phyloP scores from a whole-genome alignment of 805 yeast species.

The Yarrowia sp. region DNA sequence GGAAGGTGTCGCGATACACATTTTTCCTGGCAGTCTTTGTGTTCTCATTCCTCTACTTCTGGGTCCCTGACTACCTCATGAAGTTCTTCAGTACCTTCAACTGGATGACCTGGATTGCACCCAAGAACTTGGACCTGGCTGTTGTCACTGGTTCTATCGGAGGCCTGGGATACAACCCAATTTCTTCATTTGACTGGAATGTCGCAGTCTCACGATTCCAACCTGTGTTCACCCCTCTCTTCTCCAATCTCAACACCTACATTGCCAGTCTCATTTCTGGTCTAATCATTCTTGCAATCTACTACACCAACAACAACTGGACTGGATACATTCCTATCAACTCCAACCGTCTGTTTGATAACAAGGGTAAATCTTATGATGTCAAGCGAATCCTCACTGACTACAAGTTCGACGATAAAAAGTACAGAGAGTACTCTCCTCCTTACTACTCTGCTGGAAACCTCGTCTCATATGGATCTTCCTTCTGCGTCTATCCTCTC shows the following conservation, averaged over 20 bases:
- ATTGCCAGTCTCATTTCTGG: conserved; percentile 41
- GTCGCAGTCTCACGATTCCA: conserved; percentile 45
- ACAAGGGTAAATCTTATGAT: conserved; percentile 58
- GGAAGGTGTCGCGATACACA: conserved; percentile 62
- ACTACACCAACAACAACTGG: conserved; percentile 63
- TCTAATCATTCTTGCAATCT: conserved; percentile 56
- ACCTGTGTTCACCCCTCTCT: conserved; percentile 41
- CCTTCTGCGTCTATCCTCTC: conserved; percentile 59
- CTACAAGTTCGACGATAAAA: conserved; percentile 53
- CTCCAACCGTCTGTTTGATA: conserved; percentile 59
- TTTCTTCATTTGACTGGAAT: conserved; percentile 54
- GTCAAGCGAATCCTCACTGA: conserved; percentile 55
- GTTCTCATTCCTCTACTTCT: conserved; percentile 61
- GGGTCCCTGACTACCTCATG: conserved; percentile 73
- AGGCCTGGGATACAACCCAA: conserved; percentile 54
- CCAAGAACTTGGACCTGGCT: conserved; percentile 62
- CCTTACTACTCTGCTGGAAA: conserved; percentile 67
- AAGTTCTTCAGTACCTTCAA: conserved; percentile 66
- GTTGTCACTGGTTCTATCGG: conserved; percentile 63
- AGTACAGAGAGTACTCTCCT: conserved; percentile 65
- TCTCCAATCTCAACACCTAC: conserved; percentile 40
- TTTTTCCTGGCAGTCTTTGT: conserved; percentile 57
- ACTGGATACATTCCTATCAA: conserved; percentile 66
- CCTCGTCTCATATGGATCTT: conserved; percentile 57
- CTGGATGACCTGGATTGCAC: conserved; percentile 65